A percentile compares a stretch with the other conserved stretches of the same genome.
Conservation (phyloP, 108 stramenopile species). For the Nitzschia putrida region DNA sequence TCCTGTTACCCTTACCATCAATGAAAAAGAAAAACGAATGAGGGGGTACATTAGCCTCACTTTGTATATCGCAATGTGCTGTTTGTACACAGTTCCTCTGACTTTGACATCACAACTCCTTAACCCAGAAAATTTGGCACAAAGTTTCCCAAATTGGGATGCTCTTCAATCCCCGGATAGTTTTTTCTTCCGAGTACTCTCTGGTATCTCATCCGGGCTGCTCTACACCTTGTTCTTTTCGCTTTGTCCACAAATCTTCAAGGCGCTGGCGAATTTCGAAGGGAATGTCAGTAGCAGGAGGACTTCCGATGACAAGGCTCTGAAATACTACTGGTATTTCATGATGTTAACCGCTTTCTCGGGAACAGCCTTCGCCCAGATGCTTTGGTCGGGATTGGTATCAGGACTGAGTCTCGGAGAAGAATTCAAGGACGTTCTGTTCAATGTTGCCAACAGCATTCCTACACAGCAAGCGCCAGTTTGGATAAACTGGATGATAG, state of each 20-base stretch:
- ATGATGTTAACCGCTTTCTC: constrained; percentile 81
- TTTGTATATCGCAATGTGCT: constrained; percentile 52
- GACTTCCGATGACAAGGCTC: constrained; percentile 62
- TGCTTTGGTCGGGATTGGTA: constrained; percentile 57
- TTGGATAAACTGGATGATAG: constrained; percentile 90
- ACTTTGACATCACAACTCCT: constrained; percentile 28
- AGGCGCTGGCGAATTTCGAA: constrained; percentile 80
- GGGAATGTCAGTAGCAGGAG: constrained; percentile 64
- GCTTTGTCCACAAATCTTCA: constrained; percentile 83
- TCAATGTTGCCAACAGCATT: constrained; percentile 22
- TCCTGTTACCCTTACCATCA: constrained; percentile 79
- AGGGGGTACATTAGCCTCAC: constrained; percentile 48
- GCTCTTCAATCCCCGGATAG: constrained; percentile 17
- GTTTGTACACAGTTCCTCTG: constrained; percentile 78
- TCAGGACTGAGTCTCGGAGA: constrained; percentile 25
- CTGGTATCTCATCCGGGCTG: constrained; percentile 26
- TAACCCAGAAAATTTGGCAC: constrained; percentile 14
- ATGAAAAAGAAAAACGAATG: constrained; percentile 58
- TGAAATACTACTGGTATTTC: constrained; percentile 88
- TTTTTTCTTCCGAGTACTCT: constrained; percentile 15
- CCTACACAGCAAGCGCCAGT: constrained; percentile 29
- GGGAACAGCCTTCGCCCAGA: constrained; percentile 61
- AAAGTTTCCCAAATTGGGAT: constrained; percentile 11
- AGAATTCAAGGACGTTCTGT: constrained; percentile 23
- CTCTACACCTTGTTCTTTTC: constrained; percentile 41